Evolutionary conservation across 2,329 filamentous ascomycete species (phyloP).

Genomic region (Apiospora sp.): DNA sequence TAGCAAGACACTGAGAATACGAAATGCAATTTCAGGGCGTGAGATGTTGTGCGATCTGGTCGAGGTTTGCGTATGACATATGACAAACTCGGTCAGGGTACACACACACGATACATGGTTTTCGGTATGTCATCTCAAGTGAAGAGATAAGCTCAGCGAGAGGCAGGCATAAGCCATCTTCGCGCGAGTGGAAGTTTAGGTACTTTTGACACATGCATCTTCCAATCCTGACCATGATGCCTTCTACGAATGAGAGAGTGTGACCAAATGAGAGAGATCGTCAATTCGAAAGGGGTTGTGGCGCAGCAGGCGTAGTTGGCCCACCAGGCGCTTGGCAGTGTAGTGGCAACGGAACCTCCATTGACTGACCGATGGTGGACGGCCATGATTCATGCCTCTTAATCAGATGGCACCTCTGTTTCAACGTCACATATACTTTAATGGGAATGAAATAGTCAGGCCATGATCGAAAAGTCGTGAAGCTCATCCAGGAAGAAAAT

Average conservation of each 20-base stretch:
- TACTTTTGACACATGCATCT: neutral
- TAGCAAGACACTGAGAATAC: neutral
- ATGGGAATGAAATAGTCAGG: neutral
- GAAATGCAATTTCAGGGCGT: neutral
- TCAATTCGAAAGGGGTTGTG: no score
- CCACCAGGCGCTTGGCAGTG: no score
- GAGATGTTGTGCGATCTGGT: neutral
- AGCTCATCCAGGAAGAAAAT: neutral
- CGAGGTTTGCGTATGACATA: neutral
- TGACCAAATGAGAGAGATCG: neutral
- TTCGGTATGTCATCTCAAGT: neutral
- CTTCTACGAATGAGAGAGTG: neutral
- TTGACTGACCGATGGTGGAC: neutral
- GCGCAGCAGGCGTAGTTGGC: no score
- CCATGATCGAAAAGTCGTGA: neutral
- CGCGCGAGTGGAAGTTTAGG: neutral
- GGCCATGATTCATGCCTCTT: neutral
- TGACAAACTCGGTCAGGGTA: neutral
- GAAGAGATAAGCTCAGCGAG: neutral
- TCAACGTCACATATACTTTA: neutral
- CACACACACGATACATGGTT: neutral
- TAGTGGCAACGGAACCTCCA: no score
- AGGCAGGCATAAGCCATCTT: constrained; percentile 3
- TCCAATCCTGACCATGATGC: neutral
- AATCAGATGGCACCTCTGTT: no score